Percentiles rank a stretch among this genome's conserved stretches.
Conservation (phyloP, 257 asterid genomes). For the Solanum virginianum region DNA sequence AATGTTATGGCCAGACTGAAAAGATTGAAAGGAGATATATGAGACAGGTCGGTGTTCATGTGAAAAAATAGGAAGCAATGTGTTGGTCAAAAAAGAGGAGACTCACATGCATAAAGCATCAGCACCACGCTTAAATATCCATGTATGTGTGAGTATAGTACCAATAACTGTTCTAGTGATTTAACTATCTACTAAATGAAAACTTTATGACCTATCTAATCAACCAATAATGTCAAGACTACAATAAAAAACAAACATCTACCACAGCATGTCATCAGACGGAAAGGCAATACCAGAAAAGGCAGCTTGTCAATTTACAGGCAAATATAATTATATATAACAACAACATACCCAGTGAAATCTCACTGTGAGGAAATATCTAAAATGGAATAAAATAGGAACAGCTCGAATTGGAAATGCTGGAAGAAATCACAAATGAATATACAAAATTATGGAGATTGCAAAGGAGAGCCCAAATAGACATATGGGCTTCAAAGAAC, state of each 20-base stretch:
- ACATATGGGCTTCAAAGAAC: not conserved
- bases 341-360: too few relatives aligned
- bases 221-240: not conserved
- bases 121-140: not conserved
- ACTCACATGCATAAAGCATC: not conserved
- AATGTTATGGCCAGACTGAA: constrained; percentile 93
- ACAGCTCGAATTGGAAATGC: not conserved
- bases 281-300: not conserved
- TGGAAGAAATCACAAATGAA: not conserved
- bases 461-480: not conserved
- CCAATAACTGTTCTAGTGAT: not conserved
- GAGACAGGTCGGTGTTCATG: not conserved
- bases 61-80: not conserved
- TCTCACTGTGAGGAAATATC: too few relatives aligned
- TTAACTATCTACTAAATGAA: not conserved
- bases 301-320: not conserved
- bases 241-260: not conserved
- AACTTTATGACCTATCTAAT: not conserved
- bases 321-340: not conserved
- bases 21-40: not conserved
- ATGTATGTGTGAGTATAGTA: not conserved
- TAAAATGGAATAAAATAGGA: not conserved
- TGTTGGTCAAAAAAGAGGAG: not conserved
- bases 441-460: not conserved
- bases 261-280: not conserved